A percentile compares a stretch with the other conserved stretches of the same genome.
Conservation (phyloP, 2,329 filamentous ascomycete genomes). For the Sclerotiophoma versabilis region DNA sequence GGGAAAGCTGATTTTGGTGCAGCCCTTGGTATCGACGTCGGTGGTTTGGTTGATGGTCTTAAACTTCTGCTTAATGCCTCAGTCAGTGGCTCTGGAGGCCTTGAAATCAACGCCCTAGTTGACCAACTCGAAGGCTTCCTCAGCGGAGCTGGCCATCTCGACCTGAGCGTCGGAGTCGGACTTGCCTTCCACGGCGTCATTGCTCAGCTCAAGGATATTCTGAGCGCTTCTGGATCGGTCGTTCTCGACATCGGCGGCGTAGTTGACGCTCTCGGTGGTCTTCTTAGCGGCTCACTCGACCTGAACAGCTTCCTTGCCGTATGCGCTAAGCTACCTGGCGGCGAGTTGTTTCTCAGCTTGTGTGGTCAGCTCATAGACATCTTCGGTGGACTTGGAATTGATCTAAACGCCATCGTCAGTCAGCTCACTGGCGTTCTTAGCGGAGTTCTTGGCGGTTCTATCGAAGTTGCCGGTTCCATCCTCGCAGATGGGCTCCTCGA, state of each 20-base stretch:
- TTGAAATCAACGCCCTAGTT: constrained; percentile 7
- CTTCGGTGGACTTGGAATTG: constrained; percentile 5
- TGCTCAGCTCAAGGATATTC: constrained; percentile 4
- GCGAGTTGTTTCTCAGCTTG: constrained; percentile 8
- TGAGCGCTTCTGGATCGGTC: constrained; percentile 1
- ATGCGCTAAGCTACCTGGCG: constrained; percentile 5
- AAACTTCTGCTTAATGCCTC: constrained; percentile 6
- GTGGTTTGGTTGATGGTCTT: constrained; percentile 4
- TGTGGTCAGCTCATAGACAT: constrained; percentile 4
- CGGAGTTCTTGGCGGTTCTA: constrained; percentile 2
- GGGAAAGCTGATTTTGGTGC: constrained; percentile 10
- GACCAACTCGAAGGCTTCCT: constrained; percentile 11
- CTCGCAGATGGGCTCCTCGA: not conserved
- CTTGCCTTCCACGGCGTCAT: constrained; percentile 6
- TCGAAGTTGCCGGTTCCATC: not conserved
- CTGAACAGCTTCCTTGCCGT: constrained; percentile 10
- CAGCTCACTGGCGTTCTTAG: constrained; percentile 3
- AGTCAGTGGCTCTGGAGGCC: constrained; percentile 6
- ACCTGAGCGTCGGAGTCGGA: constrained; percentile 2
- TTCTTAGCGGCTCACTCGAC: constrained; percentile 5
- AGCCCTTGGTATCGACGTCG: constrained; percentile 14
- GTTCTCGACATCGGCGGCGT: constrained; percentile 5
- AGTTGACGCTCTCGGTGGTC: not conserved
- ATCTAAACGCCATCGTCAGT: constrained; percentile 1
- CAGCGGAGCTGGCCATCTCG: constrained; percentile 7